phyloP scores from a whole-genome alignment of 495 filamentous ascomycete species.

The Saxophila tyrrhenica region DNA sequence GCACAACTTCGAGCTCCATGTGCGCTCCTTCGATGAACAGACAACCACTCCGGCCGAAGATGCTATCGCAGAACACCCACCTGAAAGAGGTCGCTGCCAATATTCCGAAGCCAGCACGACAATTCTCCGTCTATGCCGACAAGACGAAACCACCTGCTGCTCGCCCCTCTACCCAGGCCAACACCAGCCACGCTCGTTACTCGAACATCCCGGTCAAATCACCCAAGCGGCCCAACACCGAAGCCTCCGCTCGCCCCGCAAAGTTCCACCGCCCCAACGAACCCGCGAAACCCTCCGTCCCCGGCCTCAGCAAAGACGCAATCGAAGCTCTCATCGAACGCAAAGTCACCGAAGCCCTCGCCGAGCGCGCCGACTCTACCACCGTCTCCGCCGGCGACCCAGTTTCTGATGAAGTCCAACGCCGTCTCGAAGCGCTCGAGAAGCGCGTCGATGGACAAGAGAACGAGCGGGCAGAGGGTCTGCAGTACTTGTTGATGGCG shows the following conservation, averaged over 20 bases:
- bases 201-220: constrained; percentile 5
- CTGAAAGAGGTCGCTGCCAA: constrained; percentile 40
- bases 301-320: constrained; percentile 49
- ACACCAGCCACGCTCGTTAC: constrained; percentile 19
- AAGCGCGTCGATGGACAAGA: constrained; percentile 68
- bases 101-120: constrained; percentile 64
- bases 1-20: constrained; percentile 26
- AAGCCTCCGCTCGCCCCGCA: constrained; percentile 18
- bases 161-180: constrained; percentile 21
- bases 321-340: constrained; percentile 76
- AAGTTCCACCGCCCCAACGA: constrained; percentile 27
- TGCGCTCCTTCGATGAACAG: constrained; percentile 42
- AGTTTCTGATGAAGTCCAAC: constrained; percentile 35
- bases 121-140: constrained; percentile 76
- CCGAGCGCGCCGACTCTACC: constrained; percentile 42
- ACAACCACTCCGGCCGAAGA: constrained; percentile 67
- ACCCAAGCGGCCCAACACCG: constrained; percentile 17
- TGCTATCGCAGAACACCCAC: constrained; percentile 48
- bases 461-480: constrained; percentile 52
- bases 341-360: constrained; percentile 81
- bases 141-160: constrained; percentile 39
- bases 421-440: constrained; percentile 72
- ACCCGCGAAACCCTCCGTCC: constrained; percentile 22
- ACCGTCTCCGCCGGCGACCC: constrained; percentile 5
- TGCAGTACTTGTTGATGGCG: constrained; percentile 78